Evolutionary conservation across 768 basidiomycete genomes (phyloP), one percentile per base, ranked within the genome.

Genomic region (Rhizopogon rudus): DNA sequence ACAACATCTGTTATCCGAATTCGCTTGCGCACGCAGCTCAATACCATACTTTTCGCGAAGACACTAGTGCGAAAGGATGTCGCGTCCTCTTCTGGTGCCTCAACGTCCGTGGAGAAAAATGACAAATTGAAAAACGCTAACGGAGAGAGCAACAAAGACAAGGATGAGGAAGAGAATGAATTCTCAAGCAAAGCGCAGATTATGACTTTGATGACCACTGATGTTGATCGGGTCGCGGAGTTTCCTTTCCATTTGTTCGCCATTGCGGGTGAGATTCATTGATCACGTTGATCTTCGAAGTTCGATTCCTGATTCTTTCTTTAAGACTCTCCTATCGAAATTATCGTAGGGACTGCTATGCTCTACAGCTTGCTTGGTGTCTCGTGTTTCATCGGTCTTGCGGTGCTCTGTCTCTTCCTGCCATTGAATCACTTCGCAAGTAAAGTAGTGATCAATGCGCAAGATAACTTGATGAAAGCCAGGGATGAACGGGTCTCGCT

Each of bases 141-240:
- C 3, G 40, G n/a, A 9, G 45, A 43, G 59, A 44, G 8, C 50
- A 43, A 61, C 50, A 43, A 61, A 54, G 64, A 54, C 3, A 57
- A 53, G 35, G 43, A 49, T 52, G 63, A 65, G 56, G 58, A 72
- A 39, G 82, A 84, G 54, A 78, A 81, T 22, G 81, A 83, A 46
- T 83, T 85, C 59, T 82, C 82, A 8, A 83, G 79, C 65, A 85
- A 86, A 64, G 81, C 82, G 6, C 82, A 96, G 72, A 85, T 97
- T 62, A 94, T 96, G 93, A 95, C 91, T 2, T 80, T 96, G 29
- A 94, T 96, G 90, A 95, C 93, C 6, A 93, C 92, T 5, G 93
- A 97, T 61, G 91, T 94, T 29, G 92, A 95, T 67, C 81, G 93
- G 53, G 86, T 95, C 58, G 84, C 87, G 67, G 91, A 95, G 50